Evolutionary conservation across 371 early-diverging fungal species (phyloP), one percentile per base, ranked within the genome.

Genomic region (Mortierella sp.): DNA sequence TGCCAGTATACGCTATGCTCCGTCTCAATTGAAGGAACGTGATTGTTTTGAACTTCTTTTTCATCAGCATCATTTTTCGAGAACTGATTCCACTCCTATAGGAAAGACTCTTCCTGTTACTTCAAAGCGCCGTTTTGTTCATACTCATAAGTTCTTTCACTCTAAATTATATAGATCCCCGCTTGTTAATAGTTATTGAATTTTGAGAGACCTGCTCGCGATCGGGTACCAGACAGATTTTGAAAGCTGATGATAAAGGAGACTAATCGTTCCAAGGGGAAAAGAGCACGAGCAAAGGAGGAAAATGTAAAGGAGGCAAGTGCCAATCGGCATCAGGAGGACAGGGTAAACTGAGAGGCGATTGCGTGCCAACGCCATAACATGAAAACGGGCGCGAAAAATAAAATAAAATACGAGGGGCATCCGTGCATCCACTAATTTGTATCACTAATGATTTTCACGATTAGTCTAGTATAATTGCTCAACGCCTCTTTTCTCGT

Each of bases 351-450:
- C 18, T 5, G n/a, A 51, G 51, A 51, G 8, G n/a, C 3, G 51
- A 51, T 51, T 51, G 45, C 18, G 45, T 45, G 18, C 51, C 43
- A 52, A 52, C 52, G 52, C 52, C 55, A 28, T 26, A 26, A 8
- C 55, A 26, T 26, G 6, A 12, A 55, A 26, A 26, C 30, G 30
- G 30, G 55, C 55, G 55, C 55, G 55, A 55, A 55, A 55, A 52
- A 52, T 22, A 55, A 55, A 52, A 52, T 22, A n/a, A 47, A 47
- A 52, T 52, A n/a, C 55, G 55, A 55, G 55, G 55, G 55, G 55
- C 55, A 71, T 71, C 71, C 65, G 71, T 71, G 71, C 71, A 71
- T 71, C 71, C 20, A 40, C 28, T 43, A 55, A 54, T 70, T 68
- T 57, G 70, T 70, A 70, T 63, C 70, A 70, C 70, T 55, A 1